These are phyloP conservation scores for Boletellus ananiceps DNA, from an alignment of 768 basidiomycete species.

Conservation along the genomic window DNA sequence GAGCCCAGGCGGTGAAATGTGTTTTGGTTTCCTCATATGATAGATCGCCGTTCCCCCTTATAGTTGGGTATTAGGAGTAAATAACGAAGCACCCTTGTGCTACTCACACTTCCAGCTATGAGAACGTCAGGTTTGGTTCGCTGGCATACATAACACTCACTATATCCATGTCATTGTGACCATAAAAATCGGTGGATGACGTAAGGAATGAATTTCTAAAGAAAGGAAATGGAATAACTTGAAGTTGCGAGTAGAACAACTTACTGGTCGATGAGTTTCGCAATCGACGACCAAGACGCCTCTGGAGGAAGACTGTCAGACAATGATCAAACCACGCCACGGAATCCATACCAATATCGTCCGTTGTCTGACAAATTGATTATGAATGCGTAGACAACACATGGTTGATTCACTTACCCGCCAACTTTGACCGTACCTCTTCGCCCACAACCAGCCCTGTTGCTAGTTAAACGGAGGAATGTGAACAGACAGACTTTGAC, in stretches of 20 bases:
- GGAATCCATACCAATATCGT: slow-evolving; percentile 39
- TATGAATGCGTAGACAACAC: not conserved
- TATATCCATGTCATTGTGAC: slow-evolving; percentile 67
- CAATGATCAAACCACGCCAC: not conserved
- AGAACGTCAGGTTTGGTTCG: slow-evolving; percentile 1
- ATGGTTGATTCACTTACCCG: slow-evolving; percentile 38
- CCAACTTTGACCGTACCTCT: slow-evolving; percentile 59
- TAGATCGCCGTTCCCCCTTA: slow-evolving; percentile 59
- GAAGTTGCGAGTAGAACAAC: not conserved
- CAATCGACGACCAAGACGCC: slow-evolving; percentile 47
- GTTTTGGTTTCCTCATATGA: slow-evolving; percentile 61
- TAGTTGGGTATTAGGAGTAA: not conserved
- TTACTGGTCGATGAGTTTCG: slow-evolving; percentile 52
- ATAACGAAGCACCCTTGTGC: not conserved
- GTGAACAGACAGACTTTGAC: not conserved
- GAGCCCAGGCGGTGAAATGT: slow-evolving; percentile 70
- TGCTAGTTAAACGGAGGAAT: slow-evolving; percentile 33
- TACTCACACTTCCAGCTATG: slow-evolving; percentile 52
- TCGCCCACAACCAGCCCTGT: slow-evolving; percentile 64
- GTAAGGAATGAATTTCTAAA: slow-evolving; percentile 62
- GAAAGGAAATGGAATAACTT: not conserved
- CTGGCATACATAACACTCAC: slow-evolving; percentile 31
- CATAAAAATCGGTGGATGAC: slow-evolving; percentile 62
- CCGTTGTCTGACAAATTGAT: slow-evolving; percentile 39
- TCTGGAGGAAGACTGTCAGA: slow-evolving; percentile 23